These are phyloP conservation scores for Penicillium sp. DNA, from an alignment of 2,329 filamentous ascomycete species.

Conservation along the genomic window DNA sequence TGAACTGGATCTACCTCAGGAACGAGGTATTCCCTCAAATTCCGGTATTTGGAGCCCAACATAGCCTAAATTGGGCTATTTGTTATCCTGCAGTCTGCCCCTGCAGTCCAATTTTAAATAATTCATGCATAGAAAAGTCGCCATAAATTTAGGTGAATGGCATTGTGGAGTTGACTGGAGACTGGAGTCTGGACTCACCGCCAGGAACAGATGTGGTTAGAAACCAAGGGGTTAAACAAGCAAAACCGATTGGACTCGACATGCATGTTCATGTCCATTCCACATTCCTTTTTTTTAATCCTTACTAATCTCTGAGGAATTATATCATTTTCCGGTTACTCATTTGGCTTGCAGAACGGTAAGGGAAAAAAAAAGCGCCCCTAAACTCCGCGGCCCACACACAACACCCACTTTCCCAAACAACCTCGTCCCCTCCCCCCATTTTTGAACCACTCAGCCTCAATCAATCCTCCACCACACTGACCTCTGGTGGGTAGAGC, in stretches of 20 bases:
- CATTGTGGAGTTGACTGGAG: slow-evolving; percentile 10
- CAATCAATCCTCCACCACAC: slow-evolving; percentile 3
- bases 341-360: neutral
- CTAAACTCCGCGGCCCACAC: slow-evolving; percentile 6
- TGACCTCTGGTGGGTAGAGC: slow-evolving; percentile 3
- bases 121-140: neutral
- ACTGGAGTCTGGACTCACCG: slow-evolving; percentile 11
- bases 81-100: neutral
- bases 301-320: neutral
- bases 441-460: slow-evolving; percentile 7
- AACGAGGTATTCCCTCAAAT: neutral
- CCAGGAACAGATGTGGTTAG: slow-evolving; percentile 13
- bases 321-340: neutral
- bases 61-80: neutral
- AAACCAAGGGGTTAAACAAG: neutral
- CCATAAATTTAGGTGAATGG: neutral
- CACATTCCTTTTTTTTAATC: neutral
- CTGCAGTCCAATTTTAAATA: neutral
- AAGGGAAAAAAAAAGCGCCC: neutral
- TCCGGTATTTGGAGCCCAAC: neutral
- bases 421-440: slow-evolving; percentile 1
- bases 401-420: slow-evolving; percentile 8
- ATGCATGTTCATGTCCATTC: neutral
- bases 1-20: neutral
- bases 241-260: slow-evolving; percentile 4